Base-by-base conservation (phyloP, 768 basidiomycete genomes). In the Boletus patriciae region DNA sequence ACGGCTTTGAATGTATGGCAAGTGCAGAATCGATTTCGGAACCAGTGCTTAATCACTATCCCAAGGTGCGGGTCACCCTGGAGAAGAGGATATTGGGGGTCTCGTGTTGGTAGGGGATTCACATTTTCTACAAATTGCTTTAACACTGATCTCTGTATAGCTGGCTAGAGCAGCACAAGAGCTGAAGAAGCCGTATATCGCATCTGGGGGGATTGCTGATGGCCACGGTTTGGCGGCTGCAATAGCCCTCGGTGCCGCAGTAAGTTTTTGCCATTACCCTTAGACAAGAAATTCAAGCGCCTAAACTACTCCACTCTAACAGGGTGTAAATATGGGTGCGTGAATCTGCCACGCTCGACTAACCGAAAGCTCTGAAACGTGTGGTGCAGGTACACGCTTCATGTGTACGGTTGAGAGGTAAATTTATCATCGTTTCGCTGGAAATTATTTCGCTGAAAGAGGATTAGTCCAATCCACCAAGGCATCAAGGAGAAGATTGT, bases 401-500 rank as follows among this genome's bases (percentile, higher is more conserved):
- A 88, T 96, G 91, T 90, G 89, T 70, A 95, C 93, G 2, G 83
- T 86, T 12, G 94, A 97, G 71, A 84, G 86, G 83, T 86, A 66
- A 46, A 71, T 64, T 12, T 31, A 7, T 56, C 38, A 15, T 23
- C 11, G n/a, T n/a, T 31, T 51, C 9, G 6, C 23, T 31, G 15
- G 6, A 11, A 19, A 34, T 10, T 16, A 52, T 41, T 27, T 25
- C 18, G 33, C 40, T 59, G 34, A 47, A 36, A 56, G 13, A 37
- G 44, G n/a, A 33, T n/a, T 50, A 90, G 90, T 52, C 86, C 90
- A 15, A 92, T 94, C 52, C 94, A 96, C 70, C 81, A 88, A 57
- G 88, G 85, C 59, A 91, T 98, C 80, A 97, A 98, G 70, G 80
- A 94, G 51, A 89, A 83, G 71, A 96, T 97, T 46, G 87, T 97